Conservation (phyloP, 225 moss, liverwort and hornwort genomes). For the Straminergon stramineum region DNA sequence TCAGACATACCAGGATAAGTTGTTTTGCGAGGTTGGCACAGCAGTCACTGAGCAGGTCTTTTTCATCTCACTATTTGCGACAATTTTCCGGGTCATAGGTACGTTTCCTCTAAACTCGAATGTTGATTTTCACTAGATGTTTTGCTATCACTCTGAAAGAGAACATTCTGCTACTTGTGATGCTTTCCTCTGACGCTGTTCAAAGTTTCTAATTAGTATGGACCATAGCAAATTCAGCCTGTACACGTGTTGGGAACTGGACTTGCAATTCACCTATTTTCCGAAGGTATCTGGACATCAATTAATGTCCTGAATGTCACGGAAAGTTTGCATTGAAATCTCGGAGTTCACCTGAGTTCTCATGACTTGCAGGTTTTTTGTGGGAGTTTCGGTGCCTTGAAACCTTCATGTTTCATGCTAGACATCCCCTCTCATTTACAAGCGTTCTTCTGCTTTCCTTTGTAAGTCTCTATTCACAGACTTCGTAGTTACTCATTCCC, state of each 20-base stretch:
- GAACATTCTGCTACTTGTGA: neutral
- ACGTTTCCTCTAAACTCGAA: neutral
- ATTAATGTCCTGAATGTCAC: neutral
- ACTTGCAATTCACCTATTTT: neutral
- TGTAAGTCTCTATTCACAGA: conserved; percentile 12
- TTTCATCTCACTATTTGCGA: conserved; percentile 45
- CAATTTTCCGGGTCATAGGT: conserved; percentile 29
- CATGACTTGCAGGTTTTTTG: conserved; percentile 24
- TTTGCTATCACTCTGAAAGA: neutral
- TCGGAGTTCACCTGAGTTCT: neutral
- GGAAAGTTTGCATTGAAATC: neutral
- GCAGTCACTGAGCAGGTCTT: conserved; percentile 47
- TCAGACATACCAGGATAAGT: conserved; percentile 48
- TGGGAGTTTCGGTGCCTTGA: conserved; percentile 34
- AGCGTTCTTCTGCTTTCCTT: conserved; percentile 39
- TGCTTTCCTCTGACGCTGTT: neutral
- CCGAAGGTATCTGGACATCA: neutral
- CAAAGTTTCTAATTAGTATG: neutral
- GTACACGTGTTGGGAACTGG: neutral
- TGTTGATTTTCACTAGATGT: neutral
- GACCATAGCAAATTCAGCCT: neutral
- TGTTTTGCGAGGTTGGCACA: conserved; percentile 32
- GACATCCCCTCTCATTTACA: conserved; percentile 37
- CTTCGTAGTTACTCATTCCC: neutral
- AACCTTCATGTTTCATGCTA: conserved; percentile 25